Conservation (phyloP, 805 yeast genomes). For the Cyberlindnera japonica region DNA sequence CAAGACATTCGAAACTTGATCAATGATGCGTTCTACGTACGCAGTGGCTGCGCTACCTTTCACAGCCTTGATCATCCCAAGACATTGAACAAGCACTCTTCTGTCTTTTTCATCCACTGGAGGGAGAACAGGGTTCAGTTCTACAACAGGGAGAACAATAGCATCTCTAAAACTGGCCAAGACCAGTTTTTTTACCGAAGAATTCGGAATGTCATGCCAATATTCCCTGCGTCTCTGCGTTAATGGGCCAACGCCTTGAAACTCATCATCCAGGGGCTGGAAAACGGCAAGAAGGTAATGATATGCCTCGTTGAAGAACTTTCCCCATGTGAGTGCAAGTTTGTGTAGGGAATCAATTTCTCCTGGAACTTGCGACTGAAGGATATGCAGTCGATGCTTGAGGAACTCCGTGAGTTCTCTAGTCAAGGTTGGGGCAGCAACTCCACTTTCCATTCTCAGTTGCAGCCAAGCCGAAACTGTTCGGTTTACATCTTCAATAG, state of each 20-base stretch:
- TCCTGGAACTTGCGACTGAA: constrained; percentile 2
- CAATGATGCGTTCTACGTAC: constrained; percentile 56
- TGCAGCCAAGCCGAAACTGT: constrained; percentile 40
- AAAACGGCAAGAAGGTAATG: constrained; percentile 60
- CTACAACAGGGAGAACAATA: constrained; percentile 50
- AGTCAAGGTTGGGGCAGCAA: constrained; percentile 35
- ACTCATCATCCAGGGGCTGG: constrained; percentile 53
- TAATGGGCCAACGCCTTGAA: constrained; percentile 29
- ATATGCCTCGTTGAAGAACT: constrained; percentile 50
- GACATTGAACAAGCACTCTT: constrained; percentile 53
- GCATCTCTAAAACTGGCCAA: constrained; percentile 49
- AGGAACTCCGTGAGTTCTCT: constrained; percentile 45
- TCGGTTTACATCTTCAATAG: constrained; percentile 55
- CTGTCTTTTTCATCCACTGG: constrained; percentile 32
- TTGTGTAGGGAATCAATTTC: constrained; percentile 3
- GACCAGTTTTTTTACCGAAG: constrained; percentile 37
- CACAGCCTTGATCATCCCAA: constrained; percentile 52
- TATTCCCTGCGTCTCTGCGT: constrained; percentile 23
- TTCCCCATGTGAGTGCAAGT: constrained; percentile 44
- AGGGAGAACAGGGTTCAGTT: constrained; percentile 33
- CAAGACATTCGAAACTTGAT: constrained; percentile 31
- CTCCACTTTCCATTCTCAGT: constrained; percentile 35
- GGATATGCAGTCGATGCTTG: constrained; percentile 30
- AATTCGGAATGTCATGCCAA: constrained; percentile 26
- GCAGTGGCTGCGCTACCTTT: constrained; percentile 40